Evolutionary conservation across 1,284 basidiomycete species (phyloP), one percentile per base, ranked within the genome.

Genomic region (Puccinia novopanici): DNA sequence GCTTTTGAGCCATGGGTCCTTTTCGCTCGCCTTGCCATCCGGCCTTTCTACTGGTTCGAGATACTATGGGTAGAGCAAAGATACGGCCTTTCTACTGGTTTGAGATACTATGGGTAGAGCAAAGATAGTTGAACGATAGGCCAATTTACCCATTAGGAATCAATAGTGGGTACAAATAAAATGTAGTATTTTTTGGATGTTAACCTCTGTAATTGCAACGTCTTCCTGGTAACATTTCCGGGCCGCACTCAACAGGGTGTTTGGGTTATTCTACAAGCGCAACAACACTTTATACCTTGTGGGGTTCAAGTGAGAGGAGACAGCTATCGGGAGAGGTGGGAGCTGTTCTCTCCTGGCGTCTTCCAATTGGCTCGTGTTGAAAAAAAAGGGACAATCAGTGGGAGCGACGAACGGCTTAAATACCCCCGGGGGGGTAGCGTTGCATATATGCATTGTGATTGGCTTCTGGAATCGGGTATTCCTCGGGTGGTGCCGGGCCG

Each of bases 171-270:
- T 45, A 45, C 42, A 45, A 45, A 45, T 4, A 12, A 54, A 57
- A 40, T 15, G 42, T n/a, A n/a, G n/a, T n/a, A n/a, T n/a, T n/a
- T n/a, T n/a, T n/a, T n/a, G 42, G 54, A 78, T 78, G 76, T 78
- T 37, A 24, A 78, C 76, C 63, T 48, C 77, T 80, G 77, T 80
- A 80, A 80, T 80, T 80, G 77, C 77, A 63, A 80, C 68, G 37
- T 54, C 67, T 80, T 80, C 77, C 42, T 68, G 67, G 17, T n/a
- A n/a, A 40, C 3, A 30, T 22, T 48, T 80, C 77, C 77, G 59
- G 67, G 77, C 59, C 77, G 68, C 77, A 80, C 77, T 80, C 77
- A 80, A 80, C 77, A 80, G 77, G 67, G 77, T 78, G 40, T 13
- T 57, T 3, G 13, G 52, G 37, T 52, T 80, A 30, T 63, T 80